Conservation (phyloP, 441 rosid genomes). For the California macrophylla region DNA sequence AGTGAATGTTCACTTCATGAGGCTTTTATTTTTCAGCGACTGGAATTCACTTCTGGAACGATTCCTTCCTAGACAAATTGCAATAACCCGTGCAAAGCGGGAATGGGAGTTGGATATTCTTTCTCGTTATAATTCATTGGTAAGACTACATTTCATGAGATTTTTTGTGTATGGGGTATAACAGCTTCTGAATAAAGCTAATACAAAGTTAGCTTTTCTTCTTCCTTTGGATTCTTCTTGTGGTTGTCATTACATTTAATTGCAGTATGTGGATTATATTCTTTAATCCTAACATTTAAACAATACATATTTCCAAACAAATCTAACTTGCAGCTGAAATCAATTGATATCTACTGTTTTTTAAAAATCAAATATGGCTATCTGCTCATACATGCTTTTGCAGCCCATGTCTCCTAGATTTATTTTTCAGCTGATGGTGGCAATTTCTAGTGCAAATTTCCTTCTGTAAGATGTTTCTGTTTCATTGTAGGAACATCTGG, state of each 20-base stretch:
- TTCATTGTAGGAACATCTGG: constrained; percentile 56
- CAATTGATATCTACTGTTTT: neutral
- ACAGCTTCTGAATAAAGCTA: neutral
- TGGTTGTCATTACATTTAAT: neutral
- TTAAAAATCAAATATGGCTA: neutral
- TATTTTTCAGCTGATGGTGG: constrained; percentile 8
- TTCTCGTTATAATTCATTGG: constrained; percentile 82
- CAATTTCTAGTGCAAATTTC: neutral
- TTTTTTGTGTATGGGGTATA: neutral
- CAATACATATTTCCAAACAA: neutral
- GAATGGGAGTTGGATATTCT: constrained; percentile 97
- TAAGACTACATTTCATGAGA: constrained; percentile 22
- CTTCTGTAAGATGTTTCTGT: constrained; percentile 12
- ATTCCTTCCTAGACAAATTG: constrained; percentile 87
- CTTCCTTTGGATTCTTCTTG: no score
- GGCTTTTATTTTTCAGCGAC: constrained; percentile 40
- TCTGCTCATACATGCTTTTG: neutral
- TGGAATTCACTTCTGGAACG: constrained; percentile 87
- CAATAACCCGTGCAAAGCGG: constrained; percentile 82
- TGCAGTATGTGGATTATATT: neutral
- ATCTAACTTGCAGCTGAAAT: neutral
- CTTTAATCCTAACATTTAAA: neutral
- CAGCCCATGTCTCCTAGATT: neutral
- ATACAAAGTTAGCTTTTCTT: neutral
- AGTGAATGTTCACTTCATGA: constrained; percentile 19